These are phyloP conservation scores for Mucor mucedo DNA, from an alignment of 371 early-diverging fungal species.

Conservation along the genomic window DNA sequence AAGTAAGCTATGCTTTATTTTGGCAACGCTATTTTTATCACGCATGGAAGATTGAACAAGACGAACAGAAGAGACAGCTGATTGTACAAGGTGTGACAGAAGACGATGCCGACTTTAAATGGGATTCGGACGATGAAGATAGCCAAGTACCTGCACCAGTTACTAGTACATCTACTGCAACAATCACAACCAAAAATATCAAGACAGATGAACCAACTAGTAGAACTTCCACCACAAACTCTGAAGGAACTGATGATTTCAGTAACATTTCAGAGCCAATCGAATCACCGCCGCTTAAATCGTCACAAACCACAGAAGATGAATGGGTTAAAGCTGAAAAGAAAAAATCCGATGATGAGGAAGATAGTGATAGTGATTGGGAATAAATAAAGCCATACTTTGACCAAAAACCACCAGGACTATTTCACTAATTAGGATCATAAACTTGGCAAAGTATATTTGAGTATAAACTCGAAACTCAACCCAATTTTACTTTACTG, in stretches of 20 bases:
- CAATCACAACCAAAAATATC: slow-evolving; percentile 1
- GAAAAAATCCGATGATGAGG: slow-evolving; percentile 31
- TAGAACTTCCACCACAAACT: slow-evolving; percentile 10
- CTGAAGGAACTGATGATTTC: slow-evolving; percentile 36
- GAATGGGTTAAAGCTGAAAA: slow-evolving; percentile 36
- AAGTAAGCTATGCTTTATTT: slow-evolving; percentile 49
- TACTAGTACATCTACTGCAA: slow-evolving; percentile 2
- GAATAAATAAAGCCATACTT: slow-evolving; percentile 23
- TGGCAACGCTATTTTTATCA: slow-evolving; percentile 59
- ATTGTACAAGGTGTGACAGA: slow-evolving; percentile 34
- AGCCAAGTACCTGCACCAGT: not conserved
- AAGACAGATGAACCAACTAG: slow-evolving; percentile 13
- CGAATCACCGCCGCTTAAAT: slow-evolving; percentile 25
- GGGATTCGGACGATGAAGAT: slow-evolving; percentile 60
- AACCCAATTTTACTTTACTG: too few species aligned
- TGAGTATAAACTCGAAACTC: too few species aligned
- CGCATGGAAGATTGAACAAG: slow-evolving; percentile 50
- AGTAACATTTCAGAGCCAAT: slow-evolving; percentile 29
- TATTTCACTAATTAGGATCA: too few species aligned
- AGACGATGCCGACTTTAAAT: slow-evolving; percentile 50
- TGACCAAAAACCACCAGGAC: too few species aligned
- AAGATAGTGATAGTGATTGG: slow-evolving; percentile 53
- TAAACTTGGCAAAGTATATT: too few species aligned
- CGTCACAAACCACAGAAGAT: slow-evolving; percentile 24
- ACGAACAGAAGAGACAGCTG: slow-evolving; percentile 49